Evolutionary conservation across 805 yeast genomes (phyloP), one percentile per base, ranked within the genome.

Genomic region (Wickerhamomyces xylosicus): DNA sequence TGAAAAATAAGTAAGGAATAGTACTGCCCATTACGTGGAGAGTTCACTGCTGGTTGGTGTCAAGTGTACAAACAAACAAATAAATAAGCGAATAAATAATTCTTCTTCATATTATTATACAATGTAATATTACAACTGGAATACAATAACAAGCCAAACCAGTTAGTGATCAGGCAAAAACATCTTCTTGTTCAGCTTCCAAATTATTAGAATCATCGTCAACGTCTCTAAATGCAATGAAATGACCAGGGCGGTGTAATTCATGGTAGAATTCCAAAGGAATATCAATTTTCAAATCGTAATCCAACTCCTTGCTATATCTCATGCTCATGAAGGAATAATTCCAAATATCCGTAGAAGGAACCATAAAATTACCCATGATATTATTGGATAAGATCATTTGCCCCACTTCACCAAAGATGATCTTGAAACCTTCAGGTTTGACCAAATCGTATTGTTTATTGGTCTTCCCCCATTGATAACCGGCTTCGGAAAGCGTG

Each of bases 191-290:
- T 28, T 74, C 82, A 9, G 84, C 84, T 52, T 80, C 87, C 37
- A 75, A 51, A 15, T 63, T 74, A 11, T 43, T 37, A 1, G 35
- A 62, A 8, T 57, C 61, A 16, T 70, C 76, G 40, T 79, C 86
- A 35, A 84, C 56, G 42, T 77, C 83, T 40, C 69, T 74, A 54
- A 90, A 86, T 5, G 78, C 71, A 36, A 76, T 65, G 62, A 92
- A 92, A 59, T 92, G 98, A 22, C 77, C 68, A 2, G 96, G 92
- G 36, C 98, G 78, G 54, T 92, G 98, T 28, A 75, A 54, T 49
- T 84, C 95, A 53, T 85, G 81, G 59, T 86, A 92, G 53, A 80
- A 92, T 6, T 83, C 75, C 29, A 81, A 49, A 2, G 99, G 99
- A 15, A 77, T 63, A 52, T 85, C 96, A 34, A 83, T 53, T 53